A percentile compares a stretch with the other conserved stretches of the same genome.
Conservation (phyloP, 139 green algal species). For the Picochlorum sp. region DNA sequence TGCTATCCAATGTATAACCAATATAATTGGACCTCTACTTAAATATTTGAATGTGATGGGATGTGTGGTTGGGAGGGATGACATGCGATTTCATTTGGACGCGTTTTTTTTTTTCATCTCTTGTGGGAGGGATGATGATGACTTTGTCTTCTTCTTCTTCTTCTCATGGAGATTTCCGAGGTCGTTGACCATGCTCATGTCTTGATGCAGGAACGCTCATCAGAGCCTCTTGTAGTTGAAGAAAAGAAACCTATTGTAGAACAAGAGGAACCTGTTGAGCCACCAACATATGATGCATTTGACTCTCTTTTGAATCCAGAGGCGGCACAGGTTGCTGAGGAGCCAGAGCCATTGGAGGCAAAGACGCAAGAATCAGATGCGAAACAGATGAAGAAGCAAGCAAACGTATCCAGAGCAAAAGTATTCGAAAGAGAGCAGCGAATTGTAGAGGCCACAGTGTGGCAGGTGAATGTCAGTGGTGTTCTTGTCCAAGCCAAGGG, state of each 20-base stretch:
- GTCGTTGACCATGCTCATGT: background rate
- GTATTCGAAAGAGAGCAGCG: background rate
- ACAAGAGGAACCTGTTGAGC: background rate
- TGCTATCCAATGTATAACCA: background rate
- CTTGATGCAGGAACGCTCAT: background rate
- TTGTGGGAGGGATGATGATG: background rate
- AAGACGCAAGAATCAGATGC: background rate
- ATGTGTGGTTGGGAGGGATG: too few species aligned
- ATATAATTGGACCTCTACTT: background rate
- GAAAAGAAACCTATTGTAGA: background rate
- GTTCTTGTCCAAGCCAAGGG: slow-evolving; percentile 15
- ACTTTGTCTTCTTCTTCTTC: background rate
- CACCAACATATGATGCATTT: background rate
- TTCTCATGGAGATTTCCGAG: background rate
- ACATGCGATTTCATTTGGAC: background rate
- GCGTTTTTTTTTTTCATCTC: background rate
- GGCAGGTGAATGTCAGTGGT: slow-evolving; percentile 17
- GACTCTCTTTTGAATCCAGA: background rate
- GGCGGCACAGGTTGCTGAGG: background rate
- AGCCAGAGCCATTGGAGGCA: background rate
- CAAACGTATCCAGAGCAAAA: slow-evolving; percentile 4
- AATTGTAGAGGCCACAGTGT: slow-evolving; percentile 6
- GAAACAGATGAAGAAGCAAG: background rate
- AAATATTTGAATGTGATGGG: background rate
- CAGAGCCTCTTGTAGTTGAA: background rate